Conservation (phyloP, 1,284 basidiomycete species). For the Cronartium quercuum region DNA sequence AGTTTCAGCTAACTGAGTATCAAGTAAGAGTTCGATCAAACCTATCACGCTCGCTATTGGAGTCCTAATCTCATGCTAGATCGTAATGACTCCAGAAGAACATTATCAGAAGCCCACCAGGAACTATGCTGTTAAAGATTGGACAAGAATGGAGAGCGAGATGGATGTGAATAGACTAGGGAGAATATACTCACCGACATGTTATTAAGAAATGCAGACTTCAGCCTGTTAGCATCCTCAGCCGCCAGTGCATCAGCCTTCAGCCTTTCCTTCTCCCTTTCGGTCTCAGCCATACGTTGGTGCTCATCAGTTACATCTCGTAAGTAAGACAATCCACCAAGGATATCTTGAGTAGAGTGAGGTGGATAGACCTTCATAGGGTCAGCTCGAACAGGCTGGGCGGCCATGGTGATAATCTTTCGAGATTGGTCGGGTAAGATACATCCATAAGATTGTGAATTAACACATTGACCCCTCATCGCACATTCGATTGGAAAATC, state of each 20-base stretch:
- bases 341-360: neutral
- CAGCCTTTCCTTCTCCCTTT: slow-evolving; percentile 13
- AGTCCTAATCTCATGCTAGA: slow-evolving; percentile 47
- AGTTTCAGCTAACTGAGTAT: slow-evolving; percentile 44
- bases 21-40: slow-evolving; percentile 45
- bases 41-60: slow-evolving; percentile 49
- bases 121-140: too few relatives aligned
- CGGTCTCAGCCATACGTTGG: neutral
- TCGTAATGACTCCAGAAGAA: neutral
- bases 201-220: slow-evolving; percentile 24
- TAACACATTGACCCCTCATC: neutral
- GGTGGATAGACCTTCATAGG: slow-evolving; percentile 1
- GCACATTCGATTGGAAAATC: slow-evolving; percentile 25
- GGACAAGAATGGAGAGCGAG: neutral
- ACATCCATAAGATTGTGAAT: slow-evolving; percentile 16
- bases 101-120: neutral
- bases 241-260: slow-evolving; percentile 15
- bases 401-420: slow-evolving; percentile 8
- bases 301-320: slow-evolving; percentile 9
- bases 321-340: slow-evolving; percentile 10
- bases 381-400: slow-evolving; percentile 8
- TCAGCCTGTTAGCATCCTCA: slow-evolving; percentile 9
- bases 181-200: slow-evolving; percentile 21
- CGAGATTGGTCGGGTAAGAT: slow-evolving; percentile 11
- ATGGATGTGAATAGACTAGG: neutral